phyloP scores from a whole-genome alignment of 202 grass and related monocot genomes.

The Elaeis oleifera region DNA sequence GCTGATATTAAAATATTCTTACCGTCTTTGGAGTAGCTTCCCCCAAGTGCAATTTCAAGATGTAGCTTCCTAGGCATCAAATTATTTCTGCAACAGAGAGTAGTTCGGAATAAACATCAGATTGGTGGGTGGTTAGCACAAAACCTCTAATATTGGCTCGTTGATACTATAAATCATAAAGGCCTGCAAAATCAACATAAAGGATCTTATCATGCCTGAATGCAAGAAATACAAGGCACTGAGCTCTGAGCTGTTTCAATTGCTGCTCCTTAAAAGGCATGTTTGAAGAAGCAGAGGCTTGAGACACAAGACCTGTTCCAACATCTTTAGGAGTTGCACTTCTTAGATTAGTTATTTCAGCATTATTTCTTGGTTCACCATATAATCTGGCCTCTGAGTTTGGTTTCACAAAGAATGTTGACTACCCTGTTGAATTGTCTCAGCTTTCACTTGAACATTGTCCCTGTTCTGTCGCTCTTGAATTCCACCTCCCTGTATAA shows the following conservation, averaged over 20 bases:
- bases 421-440: conserved; percentile 29
- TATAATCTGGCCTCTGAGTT: conserved; percentile 33
- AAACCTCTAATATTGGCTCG: no score
- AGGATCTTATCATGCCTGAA: conserved; percentile 45
- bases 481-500: conserved; percentile 54
- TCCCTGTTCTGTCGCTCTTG: conserved; percentile 61
- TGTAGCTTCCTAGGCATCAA: conserved; percentile 78
- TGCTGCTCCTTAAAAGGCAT: conserved; percentile 91
- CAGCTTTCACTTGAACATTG: conserved; percentile 36
- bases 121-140: conserved; percentile 1
- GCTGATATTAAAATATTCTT: conserved; percentile 17
- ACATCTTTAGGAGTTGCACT: conserved; percentile 16
- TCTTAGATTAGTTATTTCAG: no score
- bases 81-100: conserved; percentile 56
- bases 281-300: conserved; percentile 32
- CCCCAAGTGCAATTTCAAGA: conserved; percentile 94
- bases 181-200: no score
- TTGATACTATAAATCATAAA: no score
- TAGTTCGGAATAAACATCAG: neutral
- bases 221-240: conserved; percentile 99
- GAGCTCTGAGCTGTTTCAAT: conserved; percentile 97
- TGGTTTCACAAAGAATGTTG: conserved; percentile 2
- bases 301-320: conserved; percentile 40
- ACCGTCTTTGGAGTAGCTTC: conserved; percentile 53
- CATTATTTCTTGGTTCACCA: conserved; percentile 19